Base-by-base conservation (phyloP, 371 early-diverging fungal genomes). In the Mucor racemosus region DNA sequence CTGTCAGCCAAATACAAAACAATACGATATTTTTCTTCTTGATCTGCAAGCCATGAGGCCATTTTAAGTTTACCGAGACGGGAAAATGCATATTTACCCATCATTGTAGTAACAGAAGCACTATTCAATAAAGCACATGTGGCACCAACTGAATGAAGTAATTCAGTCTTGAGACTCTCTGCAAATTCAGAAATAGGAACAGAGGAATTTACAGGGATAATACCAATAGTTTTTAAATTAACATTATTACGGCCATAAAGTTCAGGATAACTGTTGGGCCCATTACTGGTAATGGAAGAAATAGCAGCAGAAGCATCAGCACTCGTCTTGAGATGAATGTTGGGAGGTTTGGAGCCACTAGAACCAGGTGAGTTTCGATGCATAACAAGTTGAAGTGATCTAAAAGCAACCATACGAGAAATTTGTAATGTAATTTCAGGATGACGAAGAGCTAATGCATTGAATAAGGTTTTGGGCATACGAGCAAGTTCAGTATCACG, bases 1-100 rank as follows among this genome's bases (percentile, higher is more conserved):
- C 95, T 92, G 68, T 99, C 99, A 0, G 98, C 99, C 31, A 98
- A 87, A 73, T 95, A 97, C 21, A 99, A 76, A 1, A 98, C 93
- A 63, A 97, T 88, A 4, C 95, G 82, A 50, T 88, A 86, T 33
- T 82, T 83, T 70, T 96, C 96, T 79, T 99, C 99, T 73, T 94
- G 94, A 60, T 97, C 98, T 1, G 93, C 93, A 40, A 98, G 77
- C 97, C 97, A 99, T 46, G 86, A 88, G 39, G 88, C 90, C 61
- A 96, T 80, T 78, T 97, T 97, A 35, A 98, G 88, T 58, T 93
- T 89, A 21, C 98, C 99, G 48, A 97, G 80, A 53, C 91, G 82
- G 39, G 89, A 90, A 64, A 99, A 99, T 0, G 95, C 97, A 73
- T 97, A 95, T 60, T 90, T 91, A 15, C 98, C 99, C 68, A 98